A percentile compares a stretch with the other conserved stretches of the same genome.
Conservation (phyloP, 805 yeast genomes). For the Huiozyma naganishii region DNA sequence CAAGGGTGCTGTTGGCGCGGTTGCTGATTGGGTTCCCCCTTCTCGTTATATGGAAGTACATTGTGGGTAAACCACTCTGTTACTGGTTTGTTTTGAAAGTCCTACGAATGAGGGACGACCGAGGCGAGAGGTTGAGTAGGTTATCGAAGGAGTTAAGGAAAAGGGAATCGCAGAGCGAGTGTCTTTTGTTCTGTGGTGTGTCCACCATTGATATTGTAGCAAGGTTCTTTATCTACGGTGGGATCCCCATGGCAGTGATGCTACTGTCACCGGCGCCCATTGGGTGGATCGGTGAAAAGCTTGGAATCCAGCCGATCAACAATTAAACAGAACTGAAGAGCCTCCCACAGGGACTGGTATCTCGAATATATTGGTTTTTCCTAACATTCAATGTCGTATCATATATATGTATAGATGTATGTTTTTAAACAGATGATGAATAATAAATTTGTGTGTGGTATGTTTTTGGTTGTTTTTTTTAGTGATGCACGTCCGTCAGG, state of each 20-base stretch:
- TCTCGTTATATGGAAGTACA: conserved; percentile 62
- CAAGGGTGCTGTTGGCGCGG: conserved; percentile 31
- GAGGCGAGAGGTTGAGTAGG: conserved; percentile 10
- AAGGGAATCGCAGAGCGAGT: conserved; percentile 13
- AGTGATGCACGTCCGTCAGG: conserved; percentile 4
- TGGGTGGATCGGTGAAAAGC: too few species aligned
- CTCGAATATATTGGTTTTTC: too few species aligned
- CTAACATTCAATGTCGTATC: not conserved
- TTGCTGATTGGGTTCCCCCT: conserved; percentile 48
- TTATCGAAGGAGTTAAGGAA: conserved; percentile 9
- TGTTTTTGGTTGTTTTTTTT: too few species aligned
- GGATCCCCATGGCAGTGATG: conserved; percentile 52
- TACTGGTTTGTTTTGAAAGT: conserved; percentile 34
- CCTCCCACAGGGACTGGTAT: too few species aligned
- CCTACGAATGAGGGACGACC: conserved; percentile 15
- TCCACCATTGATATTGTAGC: conserved; percentile 71
- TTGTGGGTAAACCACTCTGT: conserved; percentile 55
- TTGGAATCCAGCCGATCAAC: too few species aligned
- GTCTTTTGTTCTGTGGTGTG: conserved; percentile 46
- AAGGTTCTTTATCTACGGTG: conserved; percentile 69
- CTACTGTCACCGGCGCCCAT: conserved; percentile 6
- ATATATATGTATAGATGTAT: too few species aligned
- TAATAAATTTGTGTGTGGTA: not conserved
- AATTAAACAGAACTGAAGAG: too few species aligned
- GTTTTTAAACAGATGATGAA: not conserved